Evolutionary conservation across 1,284 basidiomycete genomes (phyloP).

Genomic region (Polyporus tsugae): DNA sequence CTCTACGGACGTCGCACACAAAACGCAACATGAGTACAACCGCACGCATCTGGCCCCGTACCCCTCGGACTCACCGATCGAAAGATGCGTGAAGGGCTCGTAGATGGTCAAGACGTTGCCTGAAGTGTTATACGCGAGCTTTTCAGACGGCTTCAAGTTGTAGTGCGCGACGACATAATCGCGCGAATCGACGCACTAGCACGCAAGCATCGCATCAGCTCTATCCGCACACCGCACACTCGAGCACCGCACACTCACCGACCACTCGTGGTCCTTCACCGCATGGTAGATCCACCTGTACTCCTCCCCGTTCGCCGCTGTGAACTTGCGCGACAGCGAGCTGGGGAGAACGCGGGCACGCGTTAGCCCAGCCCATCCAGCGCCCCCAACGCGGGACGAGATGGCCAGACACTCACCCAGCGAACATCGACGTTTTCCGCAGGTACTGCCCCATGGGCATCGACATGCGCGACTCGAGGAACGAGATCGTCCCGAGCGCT

Average conservation of each 20-base stretch:
- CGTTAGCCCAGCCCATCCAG: neutral
- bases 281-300: conserved; percentile 69
- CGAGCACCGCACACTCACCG: conserved; percentile 52
- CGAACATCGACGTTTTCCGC: conserved; percentile 66
- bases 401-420: conserved; percentile 54
- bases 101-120: conserved; percentile 72
- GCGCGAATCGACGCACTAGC: conserved; percentile 64
- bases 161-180: conserved; percentile 73
- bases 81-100: conserved; percentile 61
- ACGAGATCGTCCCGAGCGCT: conserved; percentile 64
- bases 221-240: conserved; percentile 18
- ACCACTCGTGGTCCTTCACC: conserved; percentile 69
- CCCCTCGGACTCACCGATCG: conserved; percentile 55
- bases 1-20: conserved; percentile 47
- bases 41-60: neutral
- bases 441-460: conserved; percentile 70
- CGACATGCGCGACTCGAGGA: conserved; percentile 49
- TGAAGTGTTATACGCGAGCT: conserved; percentile 65
- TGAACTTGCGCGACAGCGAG: conserved; percentile 70
- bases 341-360: conserved; percentile 42
- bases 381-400: neutral
- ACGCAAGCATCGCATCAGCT: conserved; percentile 11
- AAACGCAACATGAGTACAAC: conserved; percentile 4
- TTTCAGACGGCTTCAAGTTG: conserved; percentile 58
- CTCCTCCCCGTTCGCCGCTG: conserved; percentile 68